Evolutionary conservation across 108 stramenopile genomes (phyloP).

Genomic region (Asterionellopsis glacialis): DNA sequence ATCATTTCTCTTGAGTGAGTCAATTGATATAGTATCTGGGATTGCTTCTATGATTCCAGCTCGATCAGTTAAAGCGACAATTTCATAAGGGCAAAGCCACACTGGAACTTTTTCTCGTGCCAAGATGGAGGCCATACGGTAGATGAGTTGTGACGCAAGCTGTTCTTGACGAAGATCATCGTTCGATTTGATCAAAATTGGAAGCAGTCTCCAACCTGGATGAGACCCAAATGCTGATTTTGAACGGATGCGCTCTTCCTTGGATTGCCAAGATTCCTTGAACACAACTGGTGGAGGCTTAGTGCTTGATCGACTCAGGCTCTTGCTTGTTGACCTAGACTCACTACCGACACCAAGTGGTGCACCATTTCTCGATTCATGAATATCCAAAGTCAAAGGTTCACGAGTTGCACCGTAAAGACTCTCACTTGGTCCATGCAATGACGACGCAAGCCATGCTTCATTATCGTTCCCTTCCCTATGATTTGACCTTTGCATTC

Average conservation of each 20-base stretch:
- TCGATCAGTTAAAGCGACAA: constrained; percentile 83
- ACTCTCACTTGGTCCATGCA: too few relatives aligned
- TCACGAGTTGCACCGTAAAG: too few relatives aligned
- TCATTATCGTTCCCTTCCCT: too few relatives aligned
- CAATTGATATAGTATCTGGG: constrained; percentile 90
- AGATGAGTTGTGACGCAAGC: constrained; percentile 88
- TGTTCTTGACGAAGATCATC: constrained; percentile 98
- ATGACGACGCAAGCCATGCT: too few relatives aligned
- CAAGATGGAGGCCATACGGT: constrained; percentile 81
- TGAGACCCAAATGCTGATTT: constrained; percentile 76
- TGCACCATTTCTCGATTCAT: too few relatives aligned
- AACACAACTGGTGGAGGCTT: constrained; percentile 82
- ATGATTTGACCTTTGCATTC: too few relatives aligned
- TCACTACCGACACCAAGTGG: too few relatives aligned
- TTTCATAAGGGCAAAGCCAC: constrained; percentile 93
- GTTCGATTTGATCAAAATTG: constrained; percentile 94
- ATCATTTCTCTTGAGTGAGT: constrained; percentile 87
- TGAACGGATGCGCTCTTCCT: constrained; percentile 80
- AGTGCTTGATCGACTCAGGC: constrained; percentile 8
- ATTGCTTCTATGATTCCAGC: constrained; percentile 96
- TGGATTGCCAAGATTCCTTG: constrained; percentile 90
- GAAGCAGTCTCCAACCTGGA: constrained; percentile 89
- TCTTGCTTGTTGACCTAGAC: too few relatives aligned
- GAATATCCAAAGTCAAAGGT: too few relatives aligned
- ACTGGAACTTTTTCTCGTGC: constrained; percentile 83